Evolutionary conservation across 345 rosid species (phyloP).

Genomic region (Salix brachista): DNA sequence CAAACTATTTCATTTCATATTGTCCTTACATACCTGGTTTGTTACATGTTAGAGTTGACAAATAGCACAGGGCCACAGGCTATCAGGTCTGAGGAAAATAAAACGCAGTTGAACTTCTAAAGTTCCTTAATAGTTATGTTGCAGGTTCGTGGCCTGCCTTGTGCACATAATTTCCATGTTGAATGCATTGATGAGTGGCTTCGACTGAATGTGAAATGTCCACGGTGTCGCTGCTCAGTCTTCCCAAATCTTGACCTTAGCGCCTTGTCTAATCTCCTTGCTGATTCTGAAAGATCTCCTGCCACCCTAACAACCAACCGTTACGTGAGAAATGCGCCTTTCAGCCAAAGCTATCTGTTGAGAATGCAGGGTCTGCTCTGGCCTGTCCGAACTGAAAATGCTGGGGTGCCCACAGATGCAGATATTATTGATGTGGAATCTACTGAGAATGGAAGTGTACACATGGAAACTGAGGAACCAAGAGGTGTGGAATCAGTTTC

Average conservation of each 20-base stretch:
- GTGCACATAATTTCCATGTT: conserved; percentile 98
- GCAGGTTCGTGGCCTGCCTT: conserved; percentile 98
- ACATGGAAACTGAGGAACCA: background rate
- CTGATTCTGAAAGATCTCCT: conserved; percentile 60
- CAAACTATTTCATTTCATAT: background rate
- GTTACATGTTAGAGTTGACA: background rate
- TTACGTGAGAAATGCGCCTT: conserved; percentile 58
- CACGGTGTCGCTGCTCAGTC: conserved; percentile 90
- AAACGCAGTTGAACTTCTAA: background rate
- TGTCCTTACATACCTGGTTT: background rate
- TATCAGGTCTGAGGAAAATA: background rate
- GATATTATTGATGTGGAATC: conserved; percentile 33
- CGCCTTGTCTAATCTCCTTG: conserved; percentile 71
- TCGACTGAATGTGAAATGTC: conserved; percentile 89
- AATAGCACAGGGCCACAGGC: background rate
- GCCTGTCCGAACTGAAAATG: conserved; percentile 56
- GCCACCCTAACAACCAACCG: conserved; percentile 35
- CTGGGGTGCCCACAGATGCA: conserved; percentile 18
- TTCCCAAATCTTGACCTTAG: conserved; percentile 97
- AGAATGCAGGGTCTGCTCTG: conserved; percentile 58
- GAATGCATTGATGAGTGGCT: conserved; percentile 98
- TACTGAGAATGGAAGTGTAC: conserved; percentile 29
- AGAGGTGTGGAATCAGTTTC: background rate
- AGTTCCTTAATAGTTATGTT: conserved; percentile 16
- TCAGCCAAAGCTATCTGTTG: conserved; percentile 71